Percentiles rank a stretch among this genome's conserved stretches.
Evolutionary conservation across 139 green algal genomes (phyloP).

Genomic region (Picochlorum sp.): DNA sequence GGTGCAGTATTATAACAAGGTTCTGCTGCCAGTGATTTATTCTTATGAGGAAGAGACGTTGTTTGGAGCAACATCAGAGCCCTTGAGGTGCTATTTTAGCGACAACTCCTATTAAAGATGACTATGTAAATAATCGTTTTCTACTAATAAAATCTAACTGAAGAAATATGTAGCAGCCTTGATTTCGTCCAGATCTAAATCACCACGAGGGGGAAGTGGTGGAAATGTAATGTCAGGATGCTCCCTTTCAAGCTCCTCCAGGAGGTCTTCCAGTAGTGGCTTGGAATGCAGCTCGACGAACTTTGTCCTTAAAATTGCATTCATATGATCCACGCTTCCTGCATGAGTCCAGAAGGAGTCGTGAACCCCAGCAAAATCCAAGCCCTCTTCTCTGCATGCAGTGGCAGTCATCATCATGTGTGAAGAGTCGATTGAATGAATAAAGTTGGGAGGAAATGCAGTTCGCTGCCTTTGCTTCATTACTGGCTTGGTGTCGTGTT

Average conservation of each 20-base stretch:
- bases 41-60: neutral
- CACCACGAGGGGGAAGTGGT: slow-evolving; percentile 42
- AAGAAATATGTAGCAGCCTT: slow-evolving; percentile 81
- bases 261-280: slow-evolving; percentile 71
- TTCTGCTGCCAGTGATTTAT: neutral
- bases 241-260: slow-evolving; percentile 36
- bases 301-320: slow-evolving; percentile 62
- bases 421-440: slow-evolving; percentile 86
- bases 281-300: slow-evolving; percentile 79
- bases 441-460: slow-evolving; percentile 95
- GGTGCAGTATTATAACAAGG: no score
- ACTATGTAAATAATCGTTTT: neutral
- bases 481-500: slow-evolving; percentile 28
- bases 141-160: slow-evolving; percentile 15
- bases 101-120: no score
- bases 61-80: neutral
- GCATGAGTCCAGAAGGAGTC: slow-evolving; percentile 99
- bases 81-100: neutral
- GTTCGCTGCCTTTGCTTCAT: slow-evolving; percentile 57
- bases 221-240: slow-evolving; percentile 47
- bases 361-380: slow-evolving; percentile 89
- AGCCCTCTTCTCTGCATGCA: slow-evolving; percentile 40
- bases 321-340: slow-evolving; percentile 60
- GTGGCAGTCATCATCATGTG: slow-evolving; percentile 98
- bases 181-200: slow-evolving; percentile 61